Percentiles rank a stretch among this genome's conserved stretches.
phyloP scores from a whole-genome alignment of 345 rosid genomes.

The Salix purpurea region DNA sequence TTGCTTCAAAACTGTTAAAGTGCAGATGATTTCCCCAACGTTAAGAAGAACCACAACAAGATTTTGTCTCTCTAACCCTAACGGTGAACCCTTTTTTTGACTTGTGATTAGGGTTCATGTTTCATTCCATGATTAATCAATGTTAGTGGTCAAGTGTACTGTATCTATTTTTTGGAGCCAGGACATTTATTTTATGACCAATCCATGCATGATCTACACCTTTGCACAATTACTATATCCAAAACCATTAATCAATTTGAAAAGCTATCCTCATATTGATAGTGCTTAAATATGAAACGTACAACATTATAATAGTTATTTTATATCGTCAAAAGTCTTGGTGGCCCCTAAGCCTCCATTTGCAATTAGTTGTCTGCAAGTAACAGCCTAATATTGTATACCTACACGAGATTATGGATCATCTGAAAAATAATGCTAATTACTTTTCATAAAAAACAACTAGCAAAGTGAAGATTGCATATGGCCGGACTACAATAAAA shows the following conservation, averaged over 20 bases:
- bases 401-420: neutral
- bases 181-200: neutral
- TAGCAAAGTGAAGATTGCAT: neutral
- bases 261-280: neutral
- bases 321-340: neutral
- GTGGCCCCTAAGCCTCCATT: conserved; percentile 3
- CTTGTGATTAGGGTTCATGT: neutral
- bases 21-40: neutral
- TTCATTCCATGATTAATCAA: neutral
- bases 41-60: neutral
- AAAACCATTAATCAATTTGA: neutral
- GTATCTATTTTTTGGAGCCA: neutral
- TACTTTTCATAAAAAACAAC: too few species aligned
- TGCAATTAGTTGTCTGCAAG: neutral
- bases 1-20: neutral
- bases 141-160: neutral
- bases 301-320: neutral
- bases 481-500: too few species aligned
- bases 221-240: neutral
- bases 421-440: neutral
- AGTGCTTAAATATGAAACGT: neutral
- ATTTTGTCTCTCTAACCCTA: neutral
- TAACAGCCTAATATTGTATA: neutral
- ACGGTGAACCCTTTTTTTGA: neutral
- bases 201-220: neutral